phyloP scores from a whole-genome alignment of 768 basidiomycete genomes.

The Tylopilus sp. region DNA sequence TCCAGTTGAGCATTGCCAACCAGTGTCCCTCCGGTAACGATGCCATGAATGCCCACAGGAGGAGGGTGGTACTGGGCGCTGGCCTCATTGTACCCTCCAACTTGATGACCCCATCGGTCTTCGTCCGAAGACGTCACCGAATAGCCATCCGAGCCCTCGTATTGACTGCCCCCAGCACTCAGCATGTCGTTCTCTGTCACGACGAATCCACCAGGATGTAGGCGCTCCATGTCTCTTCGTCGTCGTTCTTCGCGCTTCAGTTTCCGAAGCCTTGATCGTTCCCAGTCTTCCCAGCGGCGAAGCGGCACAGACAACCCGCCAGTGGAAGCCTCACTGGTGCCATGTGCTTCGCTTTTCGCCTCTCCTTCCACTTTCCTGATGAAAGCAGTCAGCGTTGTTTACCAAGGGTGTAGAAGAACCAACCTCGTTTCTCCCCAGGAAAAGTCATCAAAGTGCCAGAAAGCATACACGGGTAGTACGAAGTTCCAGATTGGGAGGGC shows the following conservation, averaged over 20 bases:
- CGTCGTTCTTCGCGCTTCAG: slow-evolving; percentile 82
- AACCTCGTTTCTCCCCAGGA: slow-evolving; percentile 99
- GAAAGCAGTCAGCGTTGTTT: slow-evolving; percentile 9
- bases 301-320: slow-evolving; percentile 72
- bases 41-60: slow-evolving; percentile 62
- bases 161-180: slow-evolving; percentile 54
- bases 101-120: slow-evolving; percentile 93
- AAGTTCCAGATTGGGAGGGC: slow-evolving; percentile 98
- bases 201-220: slow-evolving; percentile 66
- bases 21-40: slow-evolving; percentile 35
- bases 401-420: slow-evolving; percentile 21
- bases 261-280: slow-evolving; percentile 90
- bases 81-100: slow-evolving; percentile 93
- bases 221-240: slow-evolving; percentile 75
- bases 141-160: slow-evolving; percentile 76
- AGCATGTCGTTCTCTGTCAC: slow-evolving; percentile 62
- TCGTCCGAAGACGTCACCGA: slow-evolving; percentile 88
- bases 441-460: slow-evolving; percentile 99
- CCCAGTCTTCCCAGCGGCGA: slow-evolving; percentile 99
- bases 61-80: slow-evolving; percentile 77
- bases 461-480: slow-evolving; percentile 89
- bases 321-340: slow-evolving; percentile 50
- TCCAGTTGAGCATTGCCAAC: slow-evolving; percentile 78
- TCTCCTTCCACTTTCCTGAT: slow-evolving; percentile 94
- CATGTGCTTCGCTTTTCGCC: slow-evolving; percentile 74